Percentiles rank a stretch among this genome's conserved stretches.
phyloP scores from a whole-genome alignment of 257 asterid genomes.

The Catharanthus roseus region DNA sequence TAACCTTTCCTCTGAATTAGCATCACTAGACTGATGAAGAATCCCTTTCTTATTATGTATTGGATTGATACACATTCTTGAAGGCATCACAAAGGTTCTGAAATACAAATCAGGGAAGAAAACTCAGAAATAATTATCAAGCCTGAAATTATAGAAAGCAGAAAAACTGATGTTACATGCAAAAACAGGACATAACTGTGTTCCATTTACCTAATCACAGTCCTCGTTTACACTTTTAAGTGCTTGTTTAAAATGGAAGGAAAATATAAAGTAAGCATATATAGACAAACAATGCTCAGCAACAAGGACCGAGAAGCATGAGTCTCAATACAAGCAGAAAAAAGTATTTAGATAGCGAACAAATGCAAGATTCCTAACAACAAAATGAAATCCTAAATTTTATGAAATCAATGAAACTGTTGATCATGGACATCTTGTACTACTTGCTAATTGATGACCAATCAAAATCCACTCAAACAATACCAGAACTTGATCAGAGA shows the following conservation, averaged over 20 bases:
- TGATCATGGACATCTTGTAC: neutral
- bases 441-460: neutral
- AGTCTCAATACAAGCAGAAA: neutral
- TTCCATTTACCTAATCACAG: neutral
- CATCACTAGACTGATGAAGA: conserved; percentile 51
- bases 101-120: conserved; percentile 18
- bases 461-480: neutral
- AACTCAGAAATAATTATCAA: neutral
- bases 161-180: neutral
- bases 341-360: neutral
- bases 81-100: conserved; percentile 97
- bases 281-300: neutral
- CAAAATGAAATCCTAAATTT: neutral
- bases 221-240: neutral
- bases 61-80: conserved; percentile 92
- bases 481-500: neutral
- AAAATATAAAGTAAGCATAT: neutral
- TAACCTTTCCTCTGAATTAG: conserved; percentile 65
- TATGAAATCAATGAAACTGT: neutral
- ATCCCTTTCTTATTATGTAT: conserved; percentile 83
- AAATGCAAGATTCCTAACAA: neutral
- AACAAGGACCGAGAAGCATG: neutral
- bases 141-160: neutral
- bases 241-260: neutral
- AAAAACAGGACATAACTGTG: neutral